Base-by-base conservation (phyloP, 148 eudicot genomes). In the Diospyros kaki region DNA sequence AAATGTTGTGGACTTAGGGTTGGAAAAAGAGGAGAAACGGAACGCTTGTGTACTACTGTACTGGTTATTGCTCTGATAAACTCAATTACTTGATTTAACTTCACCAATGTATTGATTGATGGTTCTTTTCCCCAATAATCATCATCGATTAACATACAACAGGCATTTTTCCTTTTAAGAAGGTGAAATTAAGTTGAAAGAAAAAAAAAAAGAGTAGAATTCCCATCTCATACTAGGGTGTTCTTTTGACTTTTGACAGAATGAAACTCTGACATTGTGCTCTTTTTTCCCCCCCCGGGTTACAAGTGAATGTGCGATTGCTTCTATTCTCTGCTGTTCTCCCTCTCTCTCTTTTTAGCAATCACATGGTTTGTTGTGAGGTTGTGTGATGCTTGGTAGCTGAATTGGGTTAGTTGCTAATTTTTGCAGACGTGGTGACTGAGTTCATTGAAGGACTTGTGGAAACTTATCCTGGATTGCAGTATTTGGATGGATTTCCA, bases 401-500 rank as follows among this genome's bases (percentile, higher is more conserved):
- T 77, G 15, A 46, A 28, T 54, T 72, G 40, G 5, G 69, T 60
- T 53, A 48, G 66, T 48, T 65, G 52, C 68, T 43, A 50, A 28
- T 77, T 72, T 15, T 75, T 72, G 58, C 88, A 94, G 97, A 87
- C 86, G 98, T 87, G 71, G 98, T 94, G 84, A 92, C 94, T 6
- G 98, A 94, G 80, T 90, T 92, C 80, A 94, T 94, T 64, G 97
- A 94, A 80, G 98, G 98, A 41, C 80, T 94, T 71, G 97, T 90
- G 61, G 98, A 94, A 84, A 94, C 97, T 15, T 94, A 89, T 78
- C 97, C 98, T 38, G 96, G 92, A 48, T 82, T 94, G 88, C 98
- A 92, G 83, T 94, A 90, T 71, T 79, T 94, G 92, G 97, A 94
- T 86, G 98, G 98, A 58, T 94, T 94, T 75, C 98, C 98, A n/a